Evolutionary conservation across 2,329 filamentous ascomycete genomes (phyloP).

Genomic region (Monilinia polystroma): DNA sequence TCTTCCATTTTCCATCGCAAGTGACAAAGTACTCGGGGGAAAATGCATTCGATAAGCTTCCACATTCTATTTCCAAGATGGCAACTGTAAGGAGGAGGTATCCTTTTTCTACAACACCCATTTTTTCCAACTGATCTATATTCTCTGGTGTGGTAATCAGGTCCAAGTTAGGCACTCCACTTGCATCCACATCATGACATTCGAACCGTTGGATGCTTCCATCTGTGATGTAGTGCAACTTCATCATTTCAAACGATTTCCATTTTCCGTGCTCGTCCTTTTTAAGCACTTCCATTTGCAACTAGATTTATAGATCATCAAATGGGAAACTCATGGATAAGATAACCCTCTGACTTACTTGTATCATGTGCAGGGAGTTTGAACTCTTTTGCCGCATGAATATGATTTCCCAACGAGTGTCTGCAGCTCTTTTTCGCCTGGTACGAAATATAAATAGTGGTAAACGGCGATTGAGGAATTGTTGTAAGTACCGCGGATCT

Average conservation of each 20-base stretch:
- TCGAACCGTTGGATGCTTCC: slow-evolving; percentile 13
- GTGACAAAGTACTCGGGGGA: background rate
- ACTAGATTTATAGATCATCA: background rate
- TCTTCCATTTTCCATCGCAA: slow-evolving; percentile 12
- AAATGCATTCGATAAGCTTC: too few species aligned
- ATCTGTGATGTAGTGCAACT: slow-evolving; percentile 9
- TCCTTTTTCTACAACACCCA: background rate
- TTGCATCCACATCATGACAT: background rate
- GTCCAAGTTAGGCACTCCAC: background rate
- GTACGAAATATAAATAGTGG: background rate
- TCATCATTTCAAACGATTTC: background rate
- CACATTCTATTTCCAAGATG: background rate
- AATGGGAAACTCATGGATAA: background rate
- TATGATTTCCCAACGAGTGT: background rate
- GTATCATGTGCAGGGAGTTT: background rate
- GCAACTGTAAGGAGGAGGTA: background rate
- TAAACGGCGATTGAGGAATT: slow-evolving; percentile 16
- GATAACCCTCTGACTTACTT: background rate
- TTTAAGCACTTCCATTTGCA: background rate
- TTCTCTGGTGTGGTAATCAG: background rate
- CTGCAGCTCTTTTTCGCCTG: background rate
- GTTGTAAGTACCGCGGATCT: slow-evolving; percentile 2
- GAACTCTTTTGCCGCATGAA: slow-evolving; percentile 10
- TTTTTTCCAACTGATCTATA: background rate
- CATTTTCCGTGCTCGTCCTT: background rate